phyloP scores from a whole-genome alignment of 129 eudicot genomes.

The Flaveria ramosissima region DNA sequence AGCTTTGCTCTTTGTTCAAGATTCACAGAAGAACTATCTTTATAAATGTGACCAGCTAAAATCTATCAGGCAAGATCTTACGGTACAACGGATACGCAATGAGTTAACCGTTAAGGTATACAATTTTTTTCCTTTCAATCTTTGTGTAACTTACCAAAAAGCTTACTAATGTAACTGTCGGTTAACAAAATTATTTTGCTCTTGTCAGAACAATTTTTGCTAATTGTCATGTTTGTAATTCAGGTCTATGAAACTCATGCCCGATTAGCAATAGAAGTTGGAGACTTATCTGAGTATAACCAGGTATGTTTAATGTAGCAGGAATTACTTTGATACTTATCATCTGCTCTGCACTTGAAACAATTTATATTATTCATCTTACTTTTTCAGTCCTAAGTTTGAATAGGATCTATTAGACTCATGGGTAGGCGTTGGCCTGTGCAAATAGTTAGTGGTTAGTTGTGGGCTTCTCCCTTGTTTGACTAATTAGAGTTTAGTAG shows the following conservation, averaged over 20 bases:
- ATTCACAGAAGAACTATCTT: constrained; percentile 78
- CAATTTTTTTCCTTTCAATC: background rate
- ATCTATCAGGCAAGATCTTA: constrained; percentile 95
- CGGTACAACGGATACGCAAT: constrained; percentile 89
- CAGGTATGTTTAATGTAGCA: constrained; percentile 60
- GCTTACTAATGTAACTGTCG: background rate
- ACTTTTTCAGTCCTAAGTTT: background rate
- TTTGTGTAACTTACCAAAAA: background rate
- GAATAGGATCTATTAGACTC: background rate
- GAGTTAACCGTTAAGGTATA: constrained; percentile 89
- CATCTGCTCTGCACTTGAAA: background rate
- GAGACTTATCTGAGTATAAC: constrained; percentile 87
- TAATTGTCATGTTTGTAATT: constrained; percentile 21
- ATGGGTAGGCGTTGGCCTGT: background rate
- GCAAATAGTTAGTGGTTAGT: background rate
- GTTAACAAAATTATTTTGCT: constrained; percentile 3
- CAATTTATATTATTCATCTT: background rate
- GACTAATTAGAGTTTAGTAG: background rate
- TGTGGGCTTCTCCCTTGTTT: background rate
- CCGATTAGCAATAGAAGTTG: constrained; percentile 90
- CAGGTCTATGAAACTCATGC: constrained; percentile 99
- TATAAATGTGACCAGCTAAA: constrained; percentile 95
- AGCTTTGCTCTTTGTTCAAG: constrained; percentile 80
- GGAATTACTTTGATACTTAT: constrained; percentile 8
- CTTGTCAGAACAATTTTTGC: background rate